Evolutionary conservation across 768 basidiomycete genomes (phyloP).

Genomic region (Pleurotus sapidus): DNA sequence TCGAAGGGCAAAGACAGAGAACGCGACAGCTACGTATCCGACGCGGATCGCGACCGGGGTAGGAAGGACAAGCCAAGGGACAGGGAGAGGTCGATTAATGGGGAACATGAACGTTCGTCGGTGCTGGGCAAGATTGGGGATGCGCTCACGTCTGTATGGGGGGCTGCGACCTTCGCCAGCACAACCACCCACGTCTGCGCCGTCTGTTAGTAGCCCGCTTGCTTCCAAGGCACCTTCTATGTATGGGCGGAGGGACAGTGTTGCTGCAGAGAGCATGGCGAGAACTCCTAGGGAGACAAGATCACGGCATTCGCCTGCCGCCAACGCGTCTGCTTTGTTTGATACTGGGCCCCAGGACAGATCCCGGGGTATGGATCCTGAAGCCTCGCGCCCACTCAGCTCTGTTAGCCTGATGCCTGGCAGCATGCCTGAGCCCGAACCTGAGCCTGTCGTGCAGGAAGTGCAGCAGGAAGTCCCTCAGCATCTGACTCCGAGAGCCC

Average conservation of each 20-base stretch:
- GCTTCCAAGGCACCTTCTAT: constrained; percentile 1
- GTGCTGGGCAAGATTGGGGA: constrained; percentile 37
- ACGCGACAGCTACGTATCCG: constrained; percentile 14
- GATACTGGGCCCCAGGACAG: too few species aligned
- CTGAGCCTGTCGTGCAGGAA: background rate
- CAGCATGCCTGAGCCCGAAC: background rate
- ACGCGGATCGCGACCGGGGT: constrained; percentile 19
- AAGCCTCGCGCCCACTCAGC: too few species aligned
- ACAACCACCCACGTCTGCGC: background rate
- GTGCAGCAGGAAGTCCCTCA: background rate
- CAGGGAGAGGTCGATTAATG: constrained; percentile 19
- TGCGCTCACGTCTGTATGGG: constrained; percentile 48
- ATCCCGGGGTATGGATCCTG: too few species aligned
- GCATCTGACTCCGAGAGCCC: background rate
- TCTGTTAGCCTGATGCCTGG: too few species aligned
- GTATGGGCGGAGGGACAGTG: background rate
- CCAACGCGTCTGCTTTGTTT: background rate
- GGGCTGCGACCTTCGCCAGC: constrained; percentile 18
- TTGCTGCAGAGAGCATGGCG: background rate
- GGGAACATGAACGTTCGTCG: constrained; percentile 24
- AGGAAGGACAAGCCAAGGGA: constrained; percentile 14
- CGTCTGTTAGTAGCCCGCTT: background rate
- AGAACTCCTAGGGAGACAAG: background rate
- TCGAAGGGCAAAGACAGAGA: constrained; percentile 26
- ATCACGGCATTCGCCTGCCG: background rate